Evolutionary conservation across 2,329 filamentous ascomycete genomes (phyloP), one percentile per base, ranked within the genome.

Genomic region (Diaporthe capsici): DNA sequence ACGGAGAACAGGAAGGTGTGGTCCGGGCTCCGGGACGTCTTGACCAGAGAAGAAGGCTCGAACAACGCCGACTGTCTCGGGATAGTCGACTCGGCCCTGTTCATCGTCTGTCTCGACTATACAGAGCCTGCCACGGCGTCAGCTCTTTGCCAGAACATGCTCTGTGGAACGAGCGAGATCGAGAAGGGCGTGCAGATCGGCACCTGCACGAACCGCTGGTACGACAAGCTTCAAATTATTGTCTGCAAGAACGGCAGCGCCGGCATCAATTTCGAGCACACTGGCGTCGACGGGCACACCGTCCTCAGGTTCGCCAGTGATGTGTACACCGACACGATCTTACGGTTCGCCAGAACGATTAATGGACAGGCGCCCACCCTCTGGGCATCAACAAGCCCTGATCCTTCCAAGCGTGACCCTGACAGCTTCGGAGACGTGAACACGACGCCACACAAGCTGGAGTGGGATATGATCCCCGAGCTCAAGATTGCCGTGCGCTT

Each of bases 251-350:
- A 98, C 84, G 97, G 97, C 75, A 98, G 95, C 82, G 97, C 97
- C 0, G 97, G 97, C 8, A 98, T 99, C 91, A 99, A 99, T 86
- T 98, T 99, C 81, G 97, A 99, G 84, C 97, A 99, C 82, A 99
- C 97, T 0, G 97, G 97, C 79, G 96, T 99, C 7, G 97, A 99
- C 81, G 97, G 97, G 1, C 97, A 99, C 83, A 99, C 97, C 0
- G 97, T 99, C 31, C 90, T 99, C 72, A 93, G 97, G 8, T 98
- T 99, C 80, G 97, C 97, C 22, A 98, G 95, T 77, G 97, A 99
- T 80, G 88, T 99, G 22, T 99, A 98, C 84, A 98, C 97, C 0
- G 97, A 99, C 83, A 99, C 97, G 2, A 98, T 99, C 79, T 91
- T 99, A 49, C 93, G 97, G 15, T 98, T 98, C 81, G 97, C 97